These are phyloP conservation scores for Friedmanniomyces endolithicus DNA, from an alignment of 495 filamentous ascomycete species.

Conservation along the genomic window DNA sequence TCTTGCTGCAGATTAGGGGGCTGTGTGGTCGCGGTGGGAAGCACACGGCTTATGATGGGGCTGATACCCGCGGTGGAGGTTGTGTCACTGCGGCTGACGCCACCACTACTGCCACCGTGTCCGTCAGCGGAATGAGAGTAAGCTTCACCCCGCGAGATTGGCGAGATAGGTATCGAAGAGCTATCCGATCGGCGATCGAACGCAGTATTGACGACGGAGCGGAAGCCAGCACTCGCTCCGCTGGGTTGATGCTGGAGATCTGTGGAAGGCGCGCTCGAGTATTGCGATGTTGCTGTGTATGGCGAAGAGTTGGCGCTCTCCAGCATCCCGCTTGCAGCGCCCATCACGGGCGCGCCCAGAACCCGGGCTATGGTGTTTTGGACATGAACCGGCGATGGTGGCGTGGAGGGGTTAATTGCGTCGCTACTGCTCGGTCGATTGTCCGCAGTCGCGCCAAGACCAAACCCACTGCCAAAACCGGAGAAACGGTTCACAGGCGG, in stretches of 20 bases:
- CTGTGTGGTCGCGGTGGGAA: constrained; percentile 25
- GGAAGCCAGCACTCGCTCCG: constrained; percentile 45
- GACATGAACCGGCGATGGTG: background rate
- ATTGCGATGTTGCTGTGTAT: background rate
- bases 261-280: constrained; percentile 19
- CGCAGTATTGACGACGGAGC: constrained; percentile 56
- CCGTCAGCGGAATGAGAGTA: background rate
- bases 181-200: constrained; percentile 41
- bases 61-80: constrained; percentile 54
- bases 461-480: constrained; percentile 15
- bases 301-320: background rate
- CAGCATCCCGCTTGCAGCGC: background rate
- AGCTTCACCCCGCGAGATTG: constrained; percentile 29
- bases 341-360: background rate
- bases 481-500: constrained; percentile 12
- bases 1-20: constrained; percentile 6
- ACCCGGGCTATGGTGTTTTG: constrained; percentile 2
- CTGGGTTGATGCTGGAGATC: constrained; percentile 45
- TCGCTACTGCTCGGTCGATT: background rate
- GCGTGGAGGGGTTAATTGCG: background rate
- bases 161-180: constrained; percentile 40
- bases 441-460: background rate
- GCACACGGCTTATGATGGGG: constrained; percentile 50
- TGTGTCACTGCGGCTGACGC: constrained; percentile 48
- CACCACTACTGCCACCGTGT: constrained; percentile 18